Base-by-base conservation (phyloP, 495 filamentous ascomycete genomes). In the Aspergillus carlsbadensis region DNA sequence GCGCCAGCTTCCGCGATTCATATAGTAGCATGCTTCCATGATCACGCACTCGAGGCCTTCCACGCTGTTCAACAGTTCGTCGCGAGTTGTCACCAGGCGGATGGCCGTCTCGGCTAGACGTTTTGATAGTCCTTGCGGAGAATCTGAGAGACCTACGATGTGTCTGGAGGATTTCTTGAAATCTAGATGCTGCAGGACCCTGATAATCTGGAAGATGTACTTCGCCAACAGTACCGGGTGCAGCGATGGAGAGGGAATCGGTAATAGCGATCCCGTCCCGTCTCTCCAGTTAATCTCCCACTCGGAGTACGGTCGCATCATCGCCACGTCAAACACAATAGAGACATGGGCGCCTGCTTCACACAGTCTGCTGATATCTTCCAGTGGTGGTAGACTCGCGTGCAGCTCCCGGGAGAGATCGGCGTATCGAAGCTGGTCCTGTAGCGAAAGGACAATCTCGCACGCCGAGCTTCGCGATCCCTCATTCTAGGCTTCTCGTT, bases 11-110 rank as follows among this genome's bases (percentile, higher is more conserved):
- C 78, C 81, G 10, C 37, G 43, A 54, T 79, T 71, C 20, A 59
- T 64, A 0, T 80, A 71, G 61, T 75, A 81, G 35, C 73, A 40
- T 17, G 63, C 61, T 54, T 82, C 78, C 10, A 80, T 59, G 43
- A 81, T 73, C 35, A 82, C 63, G 57, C 74, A 80, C 46, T 80
- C 76, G 5, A 82, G 43, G 17, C 72, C 75, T 49, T 84, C 78
- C 36, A 83, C 31, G 2, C 60, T 74, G 49, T 69, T 63, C 33
- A 71, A 41, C 6, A 81, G 66, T 22, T 75, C 70, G 35, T 81
- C 78, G 52, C 78, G 72, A 20, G 65, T 69, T 1, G 70, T 78
- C 5, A 82, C 74, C 6, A 76, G 56, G 11, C 56, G 64, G 29
- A 59, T 69, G 18, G 73, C 76, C 11, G 2, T 75, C 65, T 15